Percentiles rank a stretch among this genome's conserved stretches.
phyloP scores from a whole-genome alignment of 805 yeast species.

The Sugiyamaella qingdaonensis region DNA sequence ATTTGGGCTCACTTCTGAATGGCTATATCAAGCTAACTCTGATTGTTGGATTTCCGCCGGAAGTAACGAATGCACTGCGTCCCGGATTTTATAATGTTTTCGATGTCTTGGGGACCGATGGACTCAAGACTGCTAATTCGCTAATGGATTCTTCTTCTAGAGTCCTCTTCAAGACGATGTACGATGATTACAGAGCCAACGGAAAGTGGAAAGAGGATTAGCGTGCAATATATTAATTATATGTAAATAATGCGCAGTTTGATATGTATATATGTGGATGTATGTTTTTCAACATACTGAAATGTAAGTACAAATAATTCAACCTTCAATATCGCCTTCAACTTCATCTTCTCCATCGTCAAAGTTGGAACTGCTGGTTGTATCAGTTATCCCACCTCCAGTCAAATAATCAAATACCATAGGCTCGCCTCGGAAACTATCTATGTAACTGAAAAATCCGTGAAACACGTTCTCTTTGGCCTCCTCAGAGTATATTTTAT shows the following conservation, averaged over 20 bases:
- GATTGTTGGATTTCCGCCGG: conserved; percentile 43
- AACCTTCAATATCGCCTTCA: conserved; percentile 32
- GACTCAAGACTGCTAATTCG: conserved; percentile 57
- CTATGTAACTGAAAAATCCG: conserved; percentile 88
- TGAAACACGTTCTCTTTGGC: conserved; percentile 80
- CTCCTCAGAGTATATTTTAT: conserved; percentile 88
- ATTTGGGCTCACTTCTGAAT: conserved; percentile 54
- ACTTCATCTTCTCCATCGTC: conserved; percentile 32
- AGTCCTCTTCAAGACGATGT: conserved; percentile 59
- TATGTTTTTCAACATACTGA: background rate
- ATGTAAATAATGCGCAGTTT: background rate
- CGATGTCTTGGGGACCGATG: conserved; percentile 64
- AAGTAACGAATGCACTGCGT: conserved; percentile 46
- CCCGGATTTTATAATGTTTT: conserved; percentile 60
- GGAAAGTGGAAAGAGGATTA: conserved; percentile 78
- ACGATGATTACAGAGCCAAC: conserved; percentile 64
- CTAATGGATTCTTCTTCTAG: conserved; percentile 68
- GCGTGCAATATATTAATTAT: background rate
- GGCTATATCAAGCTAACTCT: conserved; percentile 56
- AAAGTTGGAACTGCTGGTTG: conserved; percentile 25
- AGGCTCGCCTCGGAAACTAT: conserved; percentile 66
- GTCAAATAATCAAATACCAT: conserved; percentile 50
- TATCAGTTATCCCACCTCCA: conserved; percentile 30
- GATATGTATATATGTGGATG: background rate
- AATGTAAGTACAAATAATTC: background rate